Conservation (phyloP, 2,329 filamentous ascomycete species). For the Epicoccum sorghinum region DNA sequence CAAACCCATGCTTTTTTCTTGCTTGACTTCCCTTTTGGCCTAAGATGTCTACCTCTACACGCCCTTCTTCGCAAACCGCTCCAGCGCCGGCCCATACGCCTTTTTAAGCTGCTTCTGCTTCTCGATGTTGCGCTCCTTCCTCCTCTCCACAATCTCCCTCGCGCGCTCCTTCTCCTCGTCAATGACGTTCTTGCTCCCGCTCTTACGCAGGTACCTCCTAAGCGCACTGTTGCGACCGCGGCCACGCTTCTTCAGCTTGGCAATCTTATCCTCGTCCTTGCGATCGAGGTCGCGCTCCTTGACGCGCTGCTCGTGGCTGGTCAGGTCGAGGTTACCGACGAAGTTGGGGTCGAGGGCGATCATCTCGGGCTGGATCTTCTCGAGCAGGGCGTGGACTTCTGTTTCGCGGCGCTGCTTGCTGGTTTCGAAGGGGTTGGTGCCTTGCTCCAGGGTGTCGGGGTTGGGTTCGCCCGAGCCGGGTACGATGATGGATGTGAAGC, state of each 20-base stretch:
- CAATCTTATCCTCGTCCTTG: constrained; percentile 64
- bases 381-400: constrained; percentile 87
- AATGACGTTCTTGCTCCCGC: constrained; percentile 89
- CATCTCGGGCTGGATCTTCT: constrained; percentile 96
- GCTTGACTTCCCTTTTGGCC: too few species aligned
- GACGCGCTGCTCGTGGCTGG: constrained; percentile 76
- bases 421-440: constrained; percentile 87
- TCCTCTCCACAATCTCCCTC: constrained; percentile 79
- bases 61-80: constrained; percentile 78
- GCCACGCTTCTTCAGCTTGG: constrained; percentile 73
- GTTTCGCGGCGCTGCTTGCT: constrained; percentile 89
- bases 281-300: constrained; percentile 81
- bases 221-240: constrained; percentile 89
- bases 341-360: constrained; percentile 93
- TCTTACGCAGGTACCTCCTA: constrained; percentile 88
- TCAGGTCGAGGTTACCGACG: constrained; percentile 83
- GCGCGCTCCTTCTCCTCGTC: constrained; percentile 91
- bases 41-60: background rate
- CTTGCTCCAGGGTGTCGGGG: constrained; percentile 85
- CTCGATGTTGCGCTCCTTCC: constrained; percentile 62
- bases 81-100: constrained; percentile 83
- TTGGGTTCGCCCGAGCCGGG: constrained; percentile 97
- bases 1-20: constrained; percentile 1
- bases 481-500: constrained; percentile 88
- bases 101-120: constrained; percentile 60